Evolutionary conservation across 805 yeast species (phyloP).

Genomic region (Saturnispora kantuleensis): DNA sequence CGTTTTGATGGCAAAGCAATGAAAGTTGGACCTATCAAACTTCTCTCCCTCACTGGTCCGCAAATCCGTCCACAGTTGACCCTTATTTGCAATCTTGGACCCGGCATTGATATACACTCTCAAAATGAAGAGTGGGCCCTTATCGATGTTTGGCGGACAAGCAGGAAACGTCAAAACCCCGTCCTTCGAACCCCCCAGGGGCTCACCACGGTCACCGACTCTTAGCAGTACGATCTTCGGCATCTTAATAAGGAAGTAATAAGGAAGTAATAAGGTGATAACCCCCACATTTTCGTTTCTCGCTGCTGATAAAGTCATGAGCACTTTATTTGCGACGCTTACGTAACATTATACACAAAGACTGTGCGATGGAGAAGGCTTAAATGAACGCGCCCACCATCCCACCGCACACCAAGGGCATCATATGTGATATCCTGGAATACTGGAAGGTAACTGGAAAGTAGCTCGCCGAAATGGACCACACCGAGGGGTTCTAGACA

Average conservation of each 20-base stretch:
- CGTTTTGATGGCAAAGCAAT: slow-evolving; percentile 39
- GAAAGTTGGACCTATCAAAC: slow-evolving; percentile 51
- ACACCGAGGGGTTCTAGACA: not conserved
- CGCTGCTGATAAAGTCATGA: not conserved
- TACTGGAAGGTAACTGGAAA: slow-evolving; percentile 17
- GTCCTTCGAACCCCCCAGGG: slow-evolving; percentile 27
- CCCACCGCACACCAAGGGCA: slow-evolving; percentile 20
- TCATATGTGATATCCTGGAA: slow-evolving; percentile 13
- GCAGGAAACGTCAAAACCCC: slow-evolving; percentile 48
- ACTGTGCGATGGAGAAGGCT: slow-evolving; percentile 16
- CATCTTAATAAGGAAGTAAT: slow-evolving; percentile 14
- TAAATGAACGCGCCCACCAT: slow-evolving; percentile 16
- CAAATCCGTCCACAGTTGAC: slow-evolving; percentile 62
- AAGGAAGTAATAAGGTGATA: not conserved
- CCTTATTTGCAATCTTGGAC: slow-evolving; percentile 59
- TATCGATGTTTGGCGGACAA: slow-evolving; percentile 28
- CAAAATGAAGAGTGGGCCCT: slow-evolving; percentile 36
- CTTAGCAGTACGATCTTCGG: slow-evolving; percentile 35
- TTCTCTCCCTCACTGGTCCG: slow-evolving; percentile 35
- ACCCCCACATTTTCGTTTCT: not conserved
- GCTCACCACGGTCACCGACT: slow-evolving; percentile 39
- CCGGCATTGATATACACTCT: slow-evolving; percentile 67
- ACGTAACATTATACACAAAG: slow-evolving; percentile 15
- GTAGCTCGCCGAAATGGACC: slow-evolving; percentile 14
- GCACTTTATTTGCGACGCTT: not conserved